A percentile compares a stretch with the other conserved stretches of the same genome.
These are phyloP conservation scores for Naganishia onofrii DNA, from an alignment of 768 basidiomycete genomes.

Conservation along the genomic window DNA sequence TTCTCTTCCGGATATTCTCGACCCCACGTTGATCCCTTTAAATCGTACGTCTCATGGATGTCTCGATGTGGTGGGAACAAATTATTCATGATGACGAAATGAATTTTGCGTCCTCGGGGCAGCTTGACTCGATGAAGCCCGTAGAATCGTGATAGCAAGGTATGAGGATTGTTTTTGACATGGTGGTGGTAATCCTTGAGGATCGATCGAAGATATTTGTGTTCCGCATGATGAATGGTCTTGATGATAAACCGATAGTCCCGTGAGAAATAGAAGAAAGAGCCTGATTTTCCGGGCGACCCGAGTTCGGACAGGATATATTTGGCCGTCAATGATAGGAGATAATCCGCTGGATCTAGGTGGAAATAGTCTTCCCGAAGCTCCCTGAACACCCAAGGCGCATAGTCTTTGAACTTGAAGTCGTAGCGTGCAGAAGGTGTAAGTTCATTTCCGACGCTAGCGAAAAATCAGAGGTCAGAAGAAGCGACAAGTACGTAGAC, in stretches of 20 bases:
- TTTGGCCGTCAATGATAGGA: constrained; percentile 91
- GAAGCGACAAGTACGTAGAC: neutral
- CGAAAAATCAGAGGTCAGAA: constrained; percentile 4
- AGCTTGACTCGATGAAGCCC: constrained; percentile 97
- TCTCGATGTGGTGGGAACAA: constrained; percentile 96
- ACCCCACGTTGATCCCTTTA: constrained; percentile 91
- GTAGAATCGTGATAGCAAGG: constrained; percentile 88
- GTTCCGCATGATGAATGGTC: constrained; percentile 90
- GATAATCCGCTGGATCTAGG: constrained; percentile 94
- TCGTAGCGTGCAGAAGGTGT: constrained; percentile 98
- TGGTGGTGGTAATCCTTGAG: constrained; percentile 80
- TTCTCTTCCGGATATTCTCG: constrained; percentile 82
- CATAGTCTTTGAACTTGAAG: constrained; percentile 99
- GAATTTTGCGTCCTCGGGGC: constrained; percentile 87
- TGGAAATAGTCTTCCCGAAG: constrained; percentile 91
- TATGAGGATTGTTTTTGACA: constrained; percentile 86
- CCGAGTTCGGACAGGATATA: constrained; percentile 98
- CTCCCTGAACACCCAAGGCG: constrained; percentile 95
- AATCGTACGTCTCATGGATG: constrained; percentile 94
- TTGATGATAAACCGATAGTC: constrained; percentile 99
- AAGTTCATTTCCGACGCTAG: constrained; percentile 90
- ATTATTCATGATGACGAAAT: constrained; percentile 99
- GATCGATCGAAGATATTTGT: constrained; percentile 84
- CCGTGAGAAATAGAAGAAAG: constrained; percentile 97
- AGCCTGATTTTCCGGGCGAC: constrained; percentile 95